Base-by-base conservation (phyloP, 768 basidiomycete genomes). In the Lyophyllum semitale region DNA sequence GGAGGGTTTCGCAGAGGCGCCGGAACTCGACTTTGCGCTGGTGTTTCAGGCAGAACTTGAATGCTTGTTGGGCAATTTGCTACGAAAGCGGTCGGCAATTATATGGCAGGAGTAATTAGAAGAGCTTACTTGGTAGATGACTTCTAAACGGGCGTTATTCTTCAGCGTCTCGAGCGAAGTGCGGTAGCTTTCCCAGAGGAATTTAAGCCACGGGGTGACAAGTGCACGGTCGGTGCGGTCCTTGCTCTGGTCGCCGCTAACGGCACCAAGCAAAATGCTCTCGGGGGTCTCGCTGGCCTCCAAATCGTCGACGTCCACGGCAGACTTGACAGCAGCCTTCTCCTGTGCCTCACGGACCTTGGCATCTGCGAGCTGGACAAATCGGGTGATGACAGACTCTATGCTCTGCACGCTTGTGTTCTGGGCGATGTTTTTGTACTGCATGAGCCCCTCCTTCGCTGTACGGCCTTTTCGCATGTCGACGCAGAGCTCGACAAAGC, bases 111-210 rank as follows among this genome's bases (percentile, higher is more conserved):
- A 22, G 25, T 38, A 22, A 23, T 18, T 44, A 13, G 5, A 26
- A 72, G 17, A n/a, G 37, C 85, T 52, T 44, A 91, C 93, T 82
- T 98, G 96, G 74, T 99, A 99, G 58, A 98, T 93, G 17, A 78
- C 75, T 73, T 99, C 96, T 35, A 98, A 74, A 17, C 96, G 78
- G 17, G 93, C 91, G 66, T 97, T 98, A 69, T 97, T 96, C 70
- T 98, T 96, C 60, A 98, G 80, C 2, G 95, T 95, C 76, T 98
- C 96, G 38, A 99, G 77, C 1, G 91, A 93, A 18, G 93, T 97
- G 53, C 96, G 87, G 68, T 98, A 98, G 63, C 92, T 93, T 78
- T 98, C 96, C 95, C 95, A 98, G n/a, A 95, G 81, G 72, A 98
- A 97, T 68, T 95, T 95, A 67, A 98, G 88, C 88, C 95, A 97